phyloP scores from a whole-genome alignment of 768 basidiomycete genomes.

The Asterophora lycoperdoides region DNA sequence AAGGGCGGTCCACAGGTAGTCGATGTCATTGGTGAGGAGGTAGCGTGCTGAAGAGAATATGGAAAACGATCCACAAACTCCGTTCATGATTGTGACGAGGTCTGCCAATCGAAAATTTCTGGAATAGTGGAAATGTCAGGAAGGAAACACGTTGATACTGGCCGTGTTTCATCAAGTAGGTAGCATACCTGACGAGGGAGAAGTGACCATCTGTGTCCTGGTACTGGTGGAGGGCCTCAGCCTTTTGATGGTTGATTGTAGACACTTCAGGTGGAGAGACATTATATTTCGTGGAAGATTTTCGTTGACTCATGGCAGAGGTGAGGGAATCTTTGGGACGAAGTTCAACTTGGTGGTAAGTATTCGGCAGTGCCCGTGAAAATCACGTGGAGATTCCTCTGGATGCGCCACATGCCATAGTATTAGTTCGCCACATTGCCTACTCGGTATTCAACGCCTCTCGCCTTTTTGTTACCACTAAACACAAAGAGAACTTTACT shows the following conservation, averaged over 20 bases:
- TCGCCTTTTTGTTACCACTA: no score
- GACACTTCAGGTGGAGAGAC: constrained; percentile 8
- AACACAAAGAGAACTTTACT: no score
- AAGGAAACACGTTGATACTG: constrained; percentile 13
- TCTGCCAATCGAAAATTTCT: constrained; percentile 98
- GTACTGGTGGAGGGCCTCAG: constrained; percentile 70
- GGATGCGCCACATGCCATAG: constrained; percentile 10
- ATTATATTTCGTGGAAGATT: constrained; percentile 29
- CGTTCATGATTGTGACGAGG: constrained; percentile 98
- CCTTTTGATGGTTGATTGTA: constrained; percentile 20
- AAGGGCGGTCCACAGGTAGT: constrained; percentile 84
- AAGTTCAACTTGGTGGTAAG: background rate
- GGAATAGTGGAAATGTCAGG: constrained; percentile 10
- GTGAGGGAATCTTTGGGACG: no score
- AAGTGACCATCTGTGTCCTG: constrained; percentile 92
- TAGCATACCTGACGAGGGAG: constrained; percentile 83
- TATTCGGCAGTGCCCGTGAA: constrained; percentile 5
- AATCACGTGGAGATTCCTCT: constrained; percentile 8
- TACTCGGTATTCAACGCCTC: no score
- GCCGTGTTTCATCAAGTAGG: constrained; percentile 8
- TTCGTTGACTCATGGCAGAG: constrained; percentile 48
- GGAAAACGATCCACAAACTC: constrained; percentile 94
- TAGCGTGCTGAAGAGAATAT: constrained; percentile 92
- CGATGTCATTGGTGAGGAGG: constrained; percentile 72
- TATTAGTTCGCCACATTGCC: no score